A percentile compares a stretch with the other conserved stretches of the same genome.
Evolutionary conservation across 1,284 basidiomycete genomes (phyloP).

Genomic region (Fomitopsis pinicola): DNA sequence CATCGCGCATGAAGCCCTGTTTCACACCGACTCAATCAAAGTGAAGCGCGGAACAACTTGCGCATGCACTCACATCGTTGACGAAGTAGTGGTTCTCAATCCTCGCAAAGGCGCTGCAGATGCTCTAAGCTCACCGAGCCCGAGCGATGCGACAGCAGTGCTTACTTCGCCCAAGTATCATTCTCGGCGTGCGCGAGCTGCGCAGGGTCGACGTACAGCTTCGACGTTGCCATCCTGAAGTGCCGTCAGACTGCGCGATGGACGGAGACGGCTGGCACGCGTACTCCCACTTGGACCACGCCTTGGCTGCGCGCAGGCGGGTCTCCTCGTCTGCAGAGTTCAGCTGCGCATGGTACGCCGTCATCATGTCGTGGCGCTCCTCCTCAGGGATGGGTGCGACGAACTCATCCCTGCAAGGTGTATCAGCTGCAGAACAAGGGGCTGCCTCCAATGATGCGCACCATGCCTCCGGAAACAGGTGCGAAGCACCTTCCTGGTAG

Average conservation of each 20-base stretch:
- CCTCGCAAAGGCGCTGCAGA: conserved; percentile 72
- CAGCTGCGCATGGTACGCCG: conserved; percentile 82
- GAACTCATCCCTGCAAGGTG: conserved; percentile 65
- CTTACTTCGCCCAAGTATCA: conserved; percentile 74
- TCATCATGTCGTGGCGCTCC: conserved; percentile 76
- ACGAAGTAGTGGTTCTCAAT: conserved; percentile 95
- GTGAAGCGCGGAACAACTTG: not conserved
- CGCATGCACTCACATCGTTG: conserved; percentile 48
- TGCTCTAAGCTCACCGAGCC: conserved; percentile 5
- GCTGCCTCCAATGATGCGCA: conserved; percentile 26
- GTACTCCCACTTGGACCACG: conserved; percentile 90
- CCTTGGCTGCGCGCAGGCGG: conserved; percentile 71
- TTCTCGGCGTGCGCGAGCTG: conserved; percentile 70
- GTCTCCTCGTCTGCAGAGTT: conserved; percentile 71
- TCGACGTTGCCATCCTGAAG: conserved; percentile 74
- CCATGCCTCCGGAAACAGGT: conserved; percentile 89
- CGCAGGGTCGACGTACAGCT: conserved; percentile 65
- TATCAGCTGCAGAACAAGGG: not conserved
- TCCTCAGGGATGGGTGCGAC: conserved; percentile 75
- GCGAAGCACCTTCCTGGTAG: conserved; percentile 82
- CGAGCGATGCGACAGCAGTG: conserved; percentile 8
- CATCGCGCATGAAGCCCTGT: conserved; percentile 86
- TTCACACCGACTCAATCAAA: not conserved
- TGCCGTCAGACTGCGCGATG: not conserved
- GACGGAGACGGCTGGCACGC: conserved; percentile 24